Evolutionary conservation across 345 rosid species (phyloP), one percentile per base, ranked within the genome.

Genomic region (Eutrema yunnanense): DNA sequence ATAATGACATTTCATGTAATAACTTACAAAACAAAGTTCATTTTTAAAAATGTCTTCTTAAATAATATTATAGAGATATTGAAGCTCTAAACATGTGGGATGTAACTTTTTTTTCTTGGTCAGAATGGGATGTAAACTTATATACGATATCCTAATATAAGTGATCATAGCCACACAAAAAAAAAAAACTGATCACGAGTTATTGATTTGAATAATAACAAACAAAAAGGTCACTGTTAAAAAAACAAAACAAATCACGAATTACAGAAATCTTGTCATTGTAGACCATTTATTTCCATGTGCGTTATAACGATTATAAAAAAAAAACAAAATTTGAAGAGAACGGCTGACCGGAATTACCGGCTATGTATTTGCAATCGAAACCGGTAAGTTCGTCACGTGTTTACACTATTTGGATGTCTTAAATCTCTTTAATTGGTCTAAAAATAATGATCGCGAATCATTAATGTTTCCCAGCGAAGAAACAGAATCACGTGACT

Each of bases 401-500:
- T 69, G 75, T 56, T 43, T n/a, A 61, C 62, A 33, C 34, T 42
- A 46, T 34, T 62, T 38, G 67, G 9, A 9, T 40, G 47, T 64
- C 46, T 13, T 13, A 50, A 38, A 19, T 19, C 50, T 32, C 4
- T 54, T 32, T 54, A 2, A 50, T 71, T 67, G 60, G 54, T 63
- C 54, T 8, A 49, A 41, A 40, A 50, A 59, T 67, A 16, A 44
- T 48, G 65, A 50, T 50, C 67, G 22, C 29, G 59, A 58, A 58
- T 67, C 61, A 60, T 37, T 19, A 7, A 26, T 74, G 78, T 76
- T 69, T 37, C 65, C 60, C 43, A 22, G 0, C 8, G 6, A 43
- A 47, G 65, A 69, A 62, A 76, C 79, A 69, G 14, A 29, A 36
- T 56, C 79, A 69, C 75, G 74, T 76, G 79, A 74, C 41, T 53